A percentile compares a stretch with the other conserved stretches of the same genome.
phyloP scores from a whole-genome alignment of 1,284 basidiomycete genomes.

The Amylostereum areolatum region DNA sequence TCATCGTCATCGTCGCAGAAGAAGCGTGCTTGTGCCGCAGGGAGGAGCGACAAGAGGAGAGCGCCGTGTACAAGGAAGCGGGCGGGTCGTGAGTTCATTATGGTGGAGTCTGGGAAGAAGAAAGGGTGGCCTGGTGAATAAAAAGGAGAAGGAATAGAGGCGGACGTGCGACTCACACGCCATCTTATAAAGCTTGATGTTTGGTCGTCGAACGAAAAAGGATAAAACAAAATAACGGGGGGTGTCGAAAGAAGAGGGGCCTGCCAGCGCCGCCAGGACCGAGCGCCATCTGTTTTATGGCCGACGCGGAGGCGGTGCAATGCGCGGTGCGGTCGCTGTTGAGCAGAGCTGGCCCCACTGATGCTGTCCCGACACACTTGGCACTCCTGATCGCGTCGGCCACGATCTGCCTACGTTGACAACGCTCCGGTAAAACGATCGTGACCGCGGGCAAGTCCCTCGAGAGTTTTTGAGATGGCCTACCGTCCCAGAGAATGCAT shows the following conservation, averaged over 20 bases:
- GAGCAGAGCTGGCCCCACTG: too few species aligned
- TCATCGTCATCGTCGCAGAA: not conserved
- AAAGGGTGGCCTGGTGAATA: not conserved
- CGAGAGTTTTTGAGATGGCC: too few species aligned
- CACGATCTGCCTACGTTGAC: too few species aligned
- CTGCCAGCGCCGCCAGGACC: not conserved
- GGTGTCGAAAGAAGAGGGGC: not conserved
- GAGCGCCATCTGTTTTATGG: too few species aligned
- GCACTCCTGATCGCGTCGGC: too few species aligned
- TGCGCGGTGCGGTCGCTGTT: too few species aligned
- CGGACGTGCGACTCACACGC: not conserved
- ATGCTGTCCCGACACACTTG: too few species aligned
- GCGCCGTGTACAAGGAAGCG: not conserved
- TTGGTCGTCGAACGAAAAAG: not conserved
- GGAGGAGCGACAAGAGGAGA: not conserved
- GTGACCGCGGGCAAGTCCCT: too few species aligned
- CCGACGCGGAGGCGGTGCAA: too few species aligned
- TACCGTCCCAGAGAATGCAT: too few species aligned
- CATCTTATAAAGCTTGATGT: not conserved
- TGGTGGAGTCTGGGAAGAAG: not conserved
- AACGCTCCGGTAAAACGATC: too few species aligned
- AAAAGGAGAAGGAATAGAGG: not conserved
- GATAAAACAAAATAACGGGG: not conserved
- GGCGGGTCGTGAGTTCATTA: not conserved
- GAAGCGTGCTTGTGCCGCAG: conserved; percentile 4